A percentile compares a stretch with the other conserved stretches of the same genome.
Conservation (phyloP, 306 rosid genomes). For the Cucumis melo region DNA sequence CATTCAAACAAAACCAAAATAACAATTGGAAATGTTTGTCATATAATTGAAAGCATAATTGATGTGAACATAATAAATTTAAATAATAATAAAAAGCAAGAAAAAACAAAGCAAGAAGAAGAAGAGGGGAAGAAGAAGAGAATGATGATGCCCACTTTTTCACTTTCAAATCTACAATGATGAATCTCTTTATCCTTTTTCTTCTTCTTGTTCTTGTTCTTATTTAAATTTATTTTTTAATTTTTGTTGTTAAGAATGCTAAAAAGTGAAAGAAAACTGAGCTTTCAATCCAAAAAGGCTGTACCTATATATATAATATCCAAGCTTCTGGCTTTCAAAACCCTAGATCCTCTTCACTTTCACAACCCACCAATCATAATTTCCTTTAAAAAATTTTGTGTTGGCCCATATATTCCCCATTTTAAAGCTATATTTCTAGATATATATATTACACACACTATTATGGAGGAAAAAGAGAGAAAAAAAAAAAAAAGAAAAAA, state of each 20-base stretch:
- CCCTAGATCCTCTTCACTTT: neutral
- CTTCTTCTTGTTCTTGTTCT: neutral
- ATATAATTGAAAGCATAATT: neutral
- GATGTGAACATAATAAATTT: neutral
- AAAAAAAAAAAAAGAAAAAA: no score
- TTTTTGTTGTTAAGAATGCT: neutral
- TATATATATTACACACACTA: neutral
- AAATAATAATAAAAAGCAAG: no score
- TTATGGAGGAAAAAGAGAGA: no score
- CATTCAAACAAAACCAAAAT: no score
- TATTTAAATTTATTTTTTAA: no score
- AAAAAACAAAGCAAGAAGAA: neutral
- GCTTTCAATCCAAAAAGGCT: conserved; percentile 4
- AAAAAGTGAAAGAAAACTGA: conserved; percentile 1
- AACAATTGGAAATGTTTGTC: no score
- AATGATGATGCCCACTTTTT: neutral
- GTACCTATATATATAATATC: neutral
- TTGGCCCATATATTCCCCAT: neutral
- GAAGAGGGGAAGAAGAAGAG: neutral
- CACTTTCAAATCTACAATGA: conserved; percentile 6
- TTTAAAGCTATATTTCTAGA: neutral
- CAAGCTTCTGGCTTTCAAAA: neutral
- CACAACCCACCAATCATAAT: neutral
- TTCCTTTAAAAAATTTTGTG: neutral
- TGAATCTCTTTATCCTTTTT: neutral